phyloP scores from a whole-genome alignment of 495 filamentous ascomycete species.

The Hypoxylon lienhwacheense region DNA sequence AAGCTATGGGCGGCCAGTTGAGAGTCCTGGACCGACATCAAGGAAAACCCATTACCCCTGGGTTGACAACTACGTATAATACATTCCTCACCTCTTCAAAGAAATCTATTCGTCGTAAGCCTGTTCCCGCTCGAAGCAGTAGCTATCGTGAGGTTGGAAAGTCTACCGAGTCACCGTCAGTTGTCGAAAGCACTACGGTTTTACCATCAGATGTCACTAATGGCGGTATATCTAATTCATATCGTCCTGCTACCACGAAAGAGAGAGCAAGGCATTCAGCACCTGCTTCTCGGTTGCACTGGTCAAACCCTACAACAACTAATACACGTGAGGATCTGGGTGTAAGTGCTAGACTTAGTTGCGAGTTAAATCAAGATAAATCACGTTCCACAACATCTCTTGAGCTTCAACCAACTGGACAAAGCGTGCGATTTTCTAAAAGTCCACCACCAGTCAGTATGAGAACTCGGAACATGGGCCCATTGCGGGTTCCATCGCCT shows the following conservation, averaged over 20 bases:
- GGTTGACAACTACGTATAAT: slow-evolving; percentile 35
- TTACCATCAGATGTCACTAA: not conserved
- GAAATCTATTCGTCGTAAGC: slow-evolving; percentile 43
- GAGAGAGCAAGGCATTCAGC: slow-evolving; percentile 8
- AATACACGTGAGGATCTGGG: slow-evolving; percentile 19
- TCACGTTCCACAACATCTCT: slow-evolving; percentile 20
- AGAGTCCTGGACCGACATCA: slow-evolving; percentile 5
- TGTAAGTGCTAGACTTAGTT: not conserved
- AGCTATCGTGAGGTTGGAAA: not conserved
- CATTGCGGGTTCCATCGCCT: slow-evolving; percentile 46
- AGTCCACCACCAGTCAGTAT: slow-evolving; percentile 43
- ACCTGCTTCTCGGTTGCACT: not conserved
- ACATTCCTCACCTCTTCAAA: slow-evolving; percentile 37
- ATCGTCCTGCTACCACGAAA: not conserved
- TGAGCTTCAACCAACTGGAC: slow-evolving; percentile 31
- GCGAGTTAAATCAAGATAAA: slow-evolving; percentile 10
- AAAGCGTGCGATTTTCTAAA: slow-evolving; percentile 32
- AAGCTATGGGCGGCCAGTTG: slow-evolving; percentile 3
- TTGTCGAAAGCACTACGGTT: not conserved
- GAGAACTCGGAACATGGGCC: slow-evolving; percentile 37
- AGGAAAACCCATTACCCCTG: slow-evolving; percentile 9
- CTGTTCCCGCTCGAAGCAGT: slow-evolving; percentile 33
- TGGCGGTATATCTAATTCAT: not conserved
- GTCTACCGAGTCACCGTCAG: not conserved
- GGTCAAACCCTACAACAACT: slow-evolving; percentile 29